These are phyloP conservation scores for Neopestalotiopsis rosae DNA, from an alignment of 2,329 filamentous ascomycete species.

Conservation along the genomic window DNA sequence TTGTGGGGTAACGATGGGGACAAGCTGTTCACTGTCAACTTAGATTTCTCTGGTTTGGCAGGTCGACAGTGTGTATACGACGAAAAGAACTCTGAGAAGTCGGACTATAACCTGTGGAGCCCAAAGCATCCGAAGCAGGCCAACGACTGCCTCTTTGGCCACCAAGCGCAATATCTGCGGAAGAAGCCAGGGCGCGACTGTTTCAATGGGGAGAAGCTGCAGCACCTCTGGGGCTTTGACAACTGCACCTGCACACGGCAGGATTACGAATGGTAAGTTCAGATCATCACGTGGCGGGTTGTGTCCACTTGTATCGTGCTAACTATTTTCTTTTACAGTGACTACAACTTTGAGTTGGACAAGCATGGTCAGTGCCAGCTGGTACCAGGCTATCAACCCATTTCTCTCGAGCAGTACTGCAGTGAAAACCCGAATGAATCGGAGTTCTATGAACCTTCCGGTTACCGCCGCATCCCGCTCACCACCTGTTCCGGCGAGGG, in stretches of 20 bases:
- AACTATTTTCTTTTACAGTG: slow-evolving; percentile 57
- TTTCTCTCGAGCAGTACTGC: slow-evolving; percentile 57
- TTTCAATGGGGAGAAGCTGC: slow-evolving; percentile 78
- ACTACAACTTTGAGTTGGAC: slow-evolving; percentile 90
- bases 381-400: slow-evolving; percentile 73
- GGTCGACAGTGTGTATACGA: slow-evolving; percentile 76
- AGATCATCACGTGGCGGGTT: not conserved
- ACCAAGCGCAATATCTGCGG: slow-evolving; percentile 85
- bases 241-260: slow-evolving; percentile 84
- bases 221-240: slow-evolving; percentile 72
- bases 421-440: slow-evolving; percentile 67
- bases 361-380: slow-evolving; percentile 77
- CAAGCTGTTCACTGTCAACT: slow-evolving; percentile 74
- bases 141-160: slow-evolving; percentile 89
- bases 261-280: slow-evolving; percentile 88
- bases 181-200: slow-evolving; percentile 82
- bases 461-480: slow-evolving; percentile 87
- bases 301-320: not conserved
- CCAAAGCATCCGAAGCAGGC: slow-evolving; percentile 82
- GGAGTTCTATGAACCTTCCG: slow-evolving; percentile 84
- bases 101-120: slow-evolving; percentile 86
- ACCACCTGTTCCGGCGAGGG: slow-evolving; percentile 83
- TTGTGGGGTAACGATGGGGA: slow-evolving; percentile 77
- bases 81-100: slow-evolving; percentile 54
- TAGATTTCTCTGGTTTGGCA: slow-evolving; percentile 87